A percentile compares a stretch with the other conserved stretches of the same genome.
phyloP scores from a whole-genome alignment of 2,329 filamentous ascomycete species.

The Colletotrichum falcatum region DNA sequence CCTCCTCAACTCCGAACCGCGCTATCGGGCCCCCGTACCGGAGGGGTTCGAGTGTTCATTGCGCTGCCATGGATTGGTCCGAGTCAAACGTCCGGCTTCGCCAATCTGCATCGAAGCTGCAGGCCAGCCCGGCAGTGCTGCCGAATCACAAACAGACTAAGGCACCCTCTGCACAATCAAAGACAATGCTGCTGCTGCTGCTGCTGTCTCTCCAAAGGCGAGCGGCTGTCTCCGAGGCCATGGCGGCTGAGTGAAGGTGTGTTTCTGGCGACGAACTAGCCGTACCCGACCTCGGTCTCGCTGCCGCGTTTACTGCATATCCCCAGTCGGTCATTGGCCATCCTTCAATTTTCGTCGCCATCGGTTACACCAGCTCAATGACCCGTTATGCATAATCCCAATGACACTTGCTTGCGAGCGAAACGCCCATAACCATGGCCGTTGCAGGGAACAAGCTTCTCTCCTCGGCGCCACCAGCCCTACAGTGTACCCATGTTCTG shows the following conservation, averaged over 20 bases:
- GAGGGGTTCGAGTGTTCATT: slow-evolving; percentile 41
- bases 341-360: background rate
- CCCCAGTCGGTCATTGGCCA: background rate
- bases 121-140: slow-evolving; percentile 24
- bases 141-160: slow-evolving; percentile 25
- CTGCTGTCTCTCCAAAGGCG: background rate
- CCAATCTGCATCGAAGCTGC: slow-evolving; percentile 26
- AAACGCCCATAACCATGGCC: slow-evolving; percentile 8
- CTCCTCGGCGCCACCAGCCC: slow-evolving; percentile 5
- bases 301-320: slow-evolving; percentile 1
- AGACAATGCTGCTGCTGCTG: slow-evolving; percentile 11
- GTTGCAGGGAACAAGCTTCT: slow-evolving; percentile 19
- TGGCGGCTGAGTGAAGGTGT: slow-evolving; percentile 16
- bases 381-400: slow-evolving; percentile 25
- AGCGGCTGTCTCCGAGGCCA: slow-evolving; percentile 20
- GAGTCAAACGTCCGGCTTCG: slow-evolving; percentile 37
- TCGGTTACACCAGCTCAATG: slow-evolving; percentile 5
- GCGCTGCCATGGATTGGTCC: slow-evolving; percentile 31
- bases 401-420: slow-evolving; percentile 23
- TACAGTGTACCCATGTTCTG: background rate
- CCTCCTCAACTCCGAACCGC: slow-evolving; percentile 37
- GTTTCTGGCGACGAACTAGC: background rate
- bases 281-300: background rate
- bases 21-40: slow-evolving; percentile 38
- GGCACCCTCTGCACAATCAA: slow-evolving; percentile 10